A percentile compares a stretch with the other conserved stretches of the same genome.
Conservation (phyloP, 1,284 basidiomycete genomes). For the Leccinum insolens region DNA sequence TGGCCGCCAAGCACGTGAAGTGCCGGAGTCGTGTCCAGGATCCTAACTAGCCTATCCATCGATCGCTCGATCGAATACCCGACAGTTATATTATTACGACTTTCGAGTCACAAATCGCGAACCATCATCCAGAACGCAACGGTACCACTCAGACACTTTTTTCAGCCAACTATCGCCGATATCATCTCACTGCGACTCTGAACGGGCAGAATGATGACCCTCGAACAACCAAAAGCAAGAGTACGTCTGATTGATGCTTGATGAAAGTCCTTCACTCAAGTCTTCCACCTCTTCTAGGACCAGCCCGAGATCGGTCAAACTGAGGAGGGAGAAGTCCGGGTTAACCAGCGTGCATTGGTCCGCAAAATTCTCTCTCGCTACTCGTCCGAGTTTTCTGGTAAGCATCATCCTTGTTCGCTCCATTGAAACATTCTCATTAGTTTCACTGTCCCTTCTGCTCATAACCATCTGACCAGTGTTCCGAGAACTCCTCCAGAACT, state of each 20-base stretch:
- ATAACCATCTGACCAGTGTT: slow-evolving; percentile 56
- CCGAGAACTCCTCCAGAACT: slow-evolving; percentile 90
- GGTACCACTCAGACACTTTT: no score
- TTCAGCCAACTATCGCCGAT: not conserved
- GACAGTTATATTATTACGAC: no score
- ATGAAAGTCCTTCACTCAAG: no score
- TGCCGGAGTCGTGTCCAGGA: no score
- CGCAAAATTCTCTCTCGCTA: slow-evolving; percentile 88
- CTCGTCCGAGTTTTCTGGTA: slow-evolving; percentile 82
- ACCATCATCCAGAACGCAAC: no score
- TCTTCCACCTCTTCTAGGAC: slow-evolving; percentile 22
- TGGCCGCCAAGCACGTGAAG: no score
- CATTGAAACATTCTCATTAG: no score
- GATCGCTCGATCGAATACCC: no score
- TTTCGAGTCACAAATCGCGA: no score
- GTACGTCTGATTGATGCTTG: not conserved
- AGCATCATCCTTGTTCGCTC: not conserved
- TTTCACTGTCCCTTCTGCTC: not conserved
- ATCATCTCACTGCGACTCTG: not conserved
- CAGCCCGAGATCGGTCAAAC: not conserved
- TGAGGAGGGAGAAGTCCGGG: slow-evolving; percentile 79
- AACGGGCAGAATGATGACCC: not conserved
- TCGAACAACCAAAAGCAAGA: not conserved
- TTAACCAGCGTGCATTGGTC: slow-evolving; percentile 92
- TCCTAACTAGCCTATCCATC: no score